Base-by-base conservation (phyloP, 768 basidiomycete species). In the Mycena metata region DNA sequence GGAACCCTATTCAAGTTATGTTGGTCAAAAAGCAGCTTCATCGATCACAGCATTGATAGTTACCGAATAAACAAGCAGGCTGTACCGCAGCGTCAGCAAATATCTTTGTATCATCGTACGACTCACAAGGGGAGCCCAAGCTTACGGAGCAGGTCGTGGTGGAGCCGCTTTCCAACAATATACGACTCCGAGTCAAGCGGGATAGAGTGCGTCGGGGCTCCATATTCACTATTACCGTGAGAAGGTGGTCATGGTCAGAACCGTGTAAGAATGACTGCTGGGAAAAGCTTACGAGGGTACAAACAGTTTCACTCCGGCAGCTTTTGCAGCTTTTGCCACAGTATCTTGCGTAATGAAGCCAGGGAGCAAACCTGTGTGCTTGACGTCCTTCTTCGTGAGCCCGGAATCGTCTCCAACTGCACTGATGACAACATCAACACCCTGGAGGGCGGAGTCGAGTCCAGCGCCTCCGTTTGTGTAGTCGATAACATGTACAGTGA, bases 341-440 rank as follows among this genome's bases (percentile, higher is more conserved):
- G 19, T 12, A 51, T 66, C 64, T 24, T 66, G 64, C 3, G 64
- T 49, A 19, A 66, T 26, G 17, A 52, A 66, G 3, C 64, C 64
- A 0, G 64, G 64, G 0, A 66, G 43, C 19, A 66, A 12, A 15
- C 64, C 64, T 1, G 30, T 46, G 57, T 66, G 64, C 30, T 16
- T 5, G 3, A 66, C 64, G 16, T 64, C 55, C 21, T 49, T 39
- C 4, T 10, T 11, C 57, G 26, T 52, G 16, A 58, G 16, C n/a
- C 64, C 57, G 21, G 64, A 66, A 23, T 66, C 64, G 35, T 66
- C 57, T 1, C 57, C 47, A 9, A 66, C 64, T 1, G 33, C 16
- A 15, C 64, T 66, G 3, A 6, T 4, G 30, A 66, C 64, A 7
- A 66, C 42, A 42, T 66, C 64, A 4, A 66, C 64, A 5, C 49